These are phyloP conservation scores for Cercospora sesami DNA, from an alignment of 2,329 filamentous ascomycete genomes.

Conservation along the genomic window DNA sequence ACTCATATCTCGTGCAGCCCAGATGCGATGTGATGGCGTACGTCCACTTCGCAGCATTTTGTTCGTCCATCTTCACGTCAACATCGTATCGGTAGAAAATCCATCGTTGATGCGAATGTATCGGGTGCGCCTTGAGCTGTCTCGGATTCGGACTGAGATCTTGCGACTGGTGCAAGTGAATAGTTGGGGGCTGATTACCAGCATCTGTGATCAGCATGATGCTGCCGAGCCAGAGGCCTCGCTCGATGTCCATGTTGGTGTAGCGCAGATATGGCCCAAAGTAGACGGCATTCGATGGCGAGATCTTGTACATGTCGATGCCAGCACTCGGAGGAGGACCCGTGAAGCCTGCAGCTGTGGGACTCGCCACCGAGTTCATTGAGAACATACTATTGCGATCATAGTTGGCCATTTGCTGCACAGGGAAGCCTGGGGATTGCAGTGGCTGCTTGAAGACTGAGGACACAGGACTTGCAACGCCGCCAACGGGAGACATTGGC, in stretches of 20 bases:
- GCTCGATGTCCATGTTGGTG: constrained; percentile 94
- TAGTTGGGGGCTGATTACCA: constrained; percentile 81
- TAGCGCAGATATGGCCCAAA: constrained; percentile 96
- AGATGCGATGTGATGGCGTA: constrained; percentile 97
- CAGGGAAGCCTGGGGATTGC: constrained; percentile 75
- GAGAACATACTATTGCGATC: constrained; percentile 78
- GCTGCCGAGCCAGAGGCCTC: constrained; percentile 86
- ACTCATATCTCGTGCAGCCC: constrained; percentile 97
- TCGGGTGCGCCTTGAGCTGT: constrained; percentile 77
- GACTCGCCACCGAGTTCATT: constrained; percentile 70
- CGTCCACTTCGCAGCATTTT: constrained; percentile 80
- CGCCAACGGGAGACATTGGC: constrained; percentile 76
- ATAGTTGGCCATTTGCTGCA: constrained; percentile 76
- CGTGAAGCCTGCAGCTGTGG: constrained; percentile 77
- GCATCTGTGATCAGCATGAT: constrained; percentile 91
- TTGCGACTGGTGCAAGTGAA: constrained; percentile 86
- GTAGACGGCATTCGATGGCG: constrained; percentile 93
- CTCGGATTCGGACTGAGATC: constrained; percentile 88
- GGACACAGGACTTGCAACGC: constrained; percentile 47
- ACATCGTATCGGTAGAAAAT: constrained; percentile 94
- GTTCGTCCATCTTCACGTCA: constrained; percentile 84
- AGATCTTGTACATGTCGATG: constrained; percentile 90
- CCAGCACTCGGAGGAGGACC: constrained; percentile 87
- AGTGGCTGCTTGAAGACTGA: constrained; percentile 64
- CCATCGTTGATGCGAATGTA: constrained; percentile 90